A percentile compares a stretch with the other conserved stretches of the same genome.
phyloP scores from a whole-genome alignment of 768 basidiomycete species.

The Imleria badia region DNA sequence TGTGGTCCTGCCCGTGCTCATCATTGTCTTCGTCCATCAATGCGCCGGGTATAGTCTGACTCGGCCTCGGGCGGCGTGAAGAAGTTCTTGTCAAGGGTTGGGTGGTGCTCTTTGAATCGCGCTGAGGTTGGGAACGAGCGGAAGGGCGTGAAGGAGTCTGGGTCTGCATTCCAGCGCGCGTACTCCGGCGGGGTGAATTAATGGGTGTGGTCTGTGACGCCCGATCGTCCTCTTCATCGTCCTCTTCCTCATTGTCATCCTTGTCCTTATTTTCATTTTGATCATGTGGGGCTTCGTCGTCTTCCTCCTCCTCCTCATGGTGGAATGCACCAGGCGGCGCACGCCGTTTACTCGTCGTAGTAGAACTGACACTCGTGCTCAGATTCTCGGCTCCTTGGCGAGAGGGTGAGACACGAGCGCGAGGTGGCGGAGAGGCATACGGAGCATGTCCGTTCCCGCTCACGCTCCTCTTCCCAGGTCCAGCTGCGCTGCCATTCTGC shows the following conservation, averaged over 20 bases:
- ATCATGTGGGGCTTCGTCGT: slow-evolving; percentile 18
- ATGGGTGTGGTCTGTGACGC: slow-evolving; percentile 5
- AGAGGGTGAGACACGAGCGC: slow-evolving; percentile 4
- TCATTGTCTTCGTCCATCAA: slow-evolving; percentile 41
- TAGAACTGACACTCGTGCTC: slow-evolving; percentile 11
- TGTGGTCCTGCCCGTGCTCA: slow-evolving; percentile 19
- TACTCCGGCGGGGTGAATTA: slow-evolving; percentile 12
- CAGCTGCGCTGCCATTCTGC: neutral
- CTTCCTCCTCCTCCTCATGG: slow-evolving; percentile 44
- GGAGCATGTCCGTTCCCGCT: neutral
- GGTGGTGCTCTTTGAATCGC: slow-evolving; percentile 1
- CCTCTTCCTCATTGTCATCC: slow-evolving; percentile 30
- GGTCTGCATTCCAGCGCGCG: slow-evolving; percentile 8
- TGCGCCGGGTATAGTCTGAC: slow-evolving; percentile 43
- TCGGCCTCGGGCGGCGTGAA: slow-evolving; percentile 9
- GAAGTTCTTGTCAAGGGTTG: slow-evolving; percentile 1
- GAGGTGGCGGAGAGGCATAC: slow-evolving; percentile 10
- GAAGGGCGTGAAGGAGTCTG: slow-evolving; percentile 17
- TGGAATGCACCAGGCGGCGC: slow-evolving; percentile 49
- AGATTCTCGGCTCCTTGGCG: slow-evolving; percentile 15
- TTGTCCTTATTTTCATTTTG: slow-evolving; percentile 18
- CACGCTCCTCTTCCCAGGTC: neutral
- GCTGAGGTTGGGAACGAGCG: slow-evolving; percentile 10
- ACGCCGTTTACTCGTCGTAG: slow-evolving; percentile 23
- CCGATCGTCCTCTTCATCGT: slow-evolving; percentile 9